Percentiles rank a stretch among this genome's conserved stretches.
Evolutionary conservation across 345 rosid species (phyloP).

Genomic region (Alliaria petiolata): DNA sequence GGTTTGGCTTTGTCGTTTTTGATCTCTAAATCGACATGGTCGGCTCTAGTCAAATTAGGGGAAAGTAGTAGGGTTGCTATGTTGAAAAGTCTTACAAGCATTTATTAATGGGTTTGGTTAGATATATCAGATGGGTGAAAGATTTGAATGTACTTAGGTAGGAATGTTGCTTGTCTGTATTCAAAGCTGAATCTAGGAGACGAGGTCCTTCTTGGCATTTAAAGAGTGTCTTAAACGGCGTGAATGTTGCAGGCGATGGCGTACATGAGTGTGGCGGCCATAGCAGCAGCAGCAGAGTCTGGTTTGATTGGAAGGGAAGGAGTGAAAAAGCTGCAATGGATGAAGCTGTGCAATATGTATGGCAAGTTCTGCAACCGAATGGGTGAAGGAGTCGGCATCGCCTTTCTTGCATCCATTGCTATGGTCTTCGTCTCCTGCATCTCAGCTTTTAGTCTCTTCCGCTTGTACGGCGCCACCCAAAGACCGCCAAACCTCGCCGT

Average conservation of each 20-base stretch:
- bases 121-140: not conserved
- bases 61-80: conserved; percentile 10
- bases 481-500: conserved; percentile 4
- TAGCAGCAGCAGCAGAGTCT: conserved; percentile 71
- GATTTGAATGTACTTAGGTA: conserved; percentile 10
- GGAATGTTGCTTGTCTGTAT: conserved; percentile 2
- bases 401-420: conserved; percentile 48
- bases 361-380: conserved; percentile 77
- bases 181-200: conserved; percentile 5
- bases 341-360: conserved; percentile 74
- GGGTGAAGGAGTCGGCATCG: conserved; percentile 54
- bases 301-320: conserved; percentile 70
- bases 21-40: conserved; percentile 1
- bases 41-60: not conserved
- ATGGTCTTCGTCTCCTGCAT: conserved; percentile 58
- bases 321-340: conserved; percentile 75
- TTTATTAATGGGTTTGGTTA: conserved; percentile 11
- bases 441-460: conserved; percentile 83
- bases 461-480: conserved; percentile 55
- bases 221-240: no score
- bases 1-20: not conserved
- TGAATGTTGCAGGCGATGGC: conserved; percentile 60
- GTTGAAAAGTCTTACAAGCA: conserved; percentile 14
- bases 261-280: conserved; percentile 66
- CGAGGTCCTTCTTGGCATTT: not conserved